Base-by-base conservation (phyloP, 352 stramenopile genomes). In the Globisporangium middletonii region DNA sequence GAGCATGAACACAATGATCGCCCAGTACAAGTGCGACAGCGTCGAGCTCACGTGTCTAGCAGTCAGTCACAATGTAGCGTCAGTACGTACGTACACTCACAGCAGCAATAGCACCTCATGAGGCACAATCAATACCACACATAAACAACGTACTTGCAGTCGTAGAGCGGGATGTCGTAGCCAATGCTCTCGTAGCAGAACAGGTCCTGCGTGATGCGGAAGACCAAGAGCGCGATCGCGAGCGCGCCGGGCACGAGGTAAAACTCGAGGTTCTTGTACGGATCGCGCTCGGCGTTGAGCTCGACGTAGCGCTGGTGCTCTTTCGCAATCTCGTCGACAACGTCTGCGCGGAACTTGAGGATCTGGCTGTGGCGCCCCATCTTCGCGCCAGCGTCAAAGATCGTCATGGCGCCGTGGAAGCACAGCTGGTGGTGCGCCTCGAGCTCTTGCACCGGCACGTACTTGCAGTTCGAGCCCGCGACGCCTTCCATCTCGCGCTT, bases 261-360 rank as follows among this genome's bases (percentile, higher is more conserved):
- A 67, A 87, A 98, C 77, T 90, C 95, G 61, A 89, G 75, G 65
- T 97, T 94, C 61, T 90, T 89, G 71, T 98, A 96, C 55, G 96
- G 96, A 73, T 99, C 98, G 15, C 95, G 88, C 61, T 95, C 86
- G 33, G 90, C 83, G 71, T 99, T 99, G 16, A 98, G 82, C 57
- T 96, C 92, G 23, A 86, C 56, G 76, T 97, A 99, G 13, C 95
- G 82, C 38, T 89, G 77, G 59, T 86, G 91, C 55, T 97, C 83
- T 53, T 89, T 86, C 51, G 88, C 74, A 51, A 99, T 97, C 64
- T 97, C 81, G 9, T 87, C 69, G 13, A 89, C 59, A 0, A 99
- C 74, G 16, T 86, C 72, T 13, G 86, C 67, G 23, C 90, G 85
- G 58, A 92, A 93, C 44, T 89, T 82, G 47, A 95, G 51, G 65